Evolutionary conservation across 2,329 filamentous ascomycete species (phyloP).

Genomic region (Dryadomyces quercus-mongolicae): DNA sequence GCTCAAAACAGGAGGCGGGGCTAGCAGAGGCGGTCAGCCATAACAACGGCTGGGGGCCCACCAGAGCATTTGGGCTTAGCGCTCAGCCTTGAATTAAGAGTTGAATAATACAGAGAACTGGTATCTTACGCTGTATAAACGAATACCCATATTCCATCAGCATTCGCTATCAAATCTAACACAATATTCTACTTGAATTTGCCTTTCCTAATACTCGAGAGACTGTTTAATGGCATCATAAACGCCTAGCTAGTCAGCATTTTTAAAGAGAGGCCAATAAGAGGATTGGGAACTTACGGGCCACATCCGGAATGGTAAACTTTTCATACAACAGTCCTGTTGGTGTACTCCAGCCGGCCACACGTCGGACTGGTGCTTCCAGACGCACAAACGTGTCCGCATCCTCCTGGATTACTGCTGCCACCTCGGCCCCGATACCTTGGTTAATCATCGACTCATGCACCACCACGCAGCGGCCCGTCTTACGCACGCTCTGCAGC

Average conservation of each 20-base stretch:
- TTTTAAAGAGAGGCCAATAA: neutral
- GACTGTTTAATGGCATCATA: constrained; percentile 59
- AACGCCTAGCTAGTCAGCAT: constrained; percentile 36
- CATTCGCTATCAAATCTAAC: too few species aligned
- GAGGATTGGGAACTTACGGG: constrained; percentile 48
- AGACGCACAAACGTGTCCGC: constrained; percentile 63
- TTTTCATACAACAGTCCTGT: constrained; percentile 68
- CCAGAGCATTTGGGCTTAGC: neutral
- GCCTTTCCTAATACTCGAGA: constrained; percentile 43
- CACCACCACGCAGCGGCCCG: constrained; percentile 74
- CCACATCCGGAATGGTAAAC: constrained; percentile 74
- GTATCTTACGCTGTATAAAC: too few species aligned
- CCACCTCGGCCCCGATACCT: constrained; percentile 79
- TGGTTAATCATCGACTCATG: constrained; percentile 89
- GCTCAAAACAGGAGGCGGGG: constrained; percentile 3
- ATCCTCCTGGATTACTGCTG: constrained; percentile 76
- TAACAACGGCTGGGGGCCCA: neutral
- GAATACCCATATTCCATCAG: too few species aligned
- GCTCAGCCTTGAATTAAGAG: neutral
- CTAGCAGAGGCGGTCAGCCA: neutral
- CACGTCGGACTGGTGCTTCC: constrained; percentile 73
- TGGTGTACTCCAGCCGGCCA: constrained; percentile 85
- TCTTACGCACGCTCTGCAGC: constrained; percentile 73
- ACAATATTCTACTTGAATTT: neutral
- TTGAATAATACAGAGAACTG: too few species aligned